Conservation (phyloP, 2,329 filamentous ascomycete species). For the Talaromyces amestolkiae region DNA sequence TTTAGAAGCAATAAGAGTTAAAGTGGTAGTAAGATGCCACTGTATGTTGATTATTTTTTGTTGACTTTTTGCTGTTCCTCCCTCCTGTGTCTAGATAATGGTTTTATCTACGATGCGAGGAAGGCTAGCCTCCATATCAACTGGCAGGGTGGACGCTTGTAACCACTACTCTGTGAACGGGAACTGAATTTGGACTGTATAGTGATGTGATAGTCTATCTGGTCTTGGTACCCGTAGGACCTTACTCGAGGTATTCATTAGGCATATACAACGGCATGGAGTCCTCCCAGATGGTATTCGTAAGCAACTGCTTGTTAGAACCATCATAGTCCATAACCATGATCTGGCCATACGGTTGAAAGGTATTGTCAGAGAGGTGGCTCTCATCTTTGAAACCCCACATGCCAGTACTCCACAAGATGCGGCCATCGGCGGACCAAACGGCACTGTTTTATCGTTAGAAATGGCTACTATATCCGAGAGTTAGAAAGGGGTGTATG, state of each 20-base stretch:
- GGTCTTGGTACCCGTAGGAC: not conserved
- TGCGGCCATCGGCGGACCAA: conserved; percentile 44
- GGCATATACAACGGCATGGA: conserved; percentile 31
- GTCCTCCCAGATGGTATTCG: conserved; percentile 34
- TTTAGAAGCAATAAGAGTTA: too few species aligned
- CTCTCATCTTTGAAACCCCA: conserved; percentile 47
- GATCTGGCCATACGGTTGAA: not conserved
- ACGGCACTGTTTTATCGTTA: conserved; percentile 29
- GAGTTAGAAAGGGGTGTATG: too few species aligned
- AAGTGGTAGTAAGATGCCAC: too few species aligned
- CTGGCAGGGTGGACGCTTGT: not conserved
- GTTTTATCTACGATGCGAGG: not conserved
- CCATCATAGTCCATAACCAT: conserved; percentile 42
- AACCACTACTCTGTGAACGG: too few species aligned
- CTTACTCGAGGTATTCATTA: conserved; percentile 12
- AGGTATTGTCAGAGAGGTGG: conserved; percentile 36
- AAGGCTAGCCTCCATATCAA: not conserved
- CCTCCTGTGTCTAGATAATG: not conserved
- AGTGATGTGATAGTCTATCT: too few species aligned
- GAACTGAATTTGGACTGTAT: not conserved
- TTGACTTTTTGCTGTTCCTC: not conserved
- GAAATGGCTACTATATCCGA: not conserved
- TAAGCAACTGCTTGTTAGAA: conserved; percentile 29
- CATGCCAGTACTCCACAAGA: conserved; percentile 44
- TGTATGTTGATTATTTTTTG: not conserved